Conservation (phyloP, 305 asterid species). For the Caryopteris hybrid region DNA sequence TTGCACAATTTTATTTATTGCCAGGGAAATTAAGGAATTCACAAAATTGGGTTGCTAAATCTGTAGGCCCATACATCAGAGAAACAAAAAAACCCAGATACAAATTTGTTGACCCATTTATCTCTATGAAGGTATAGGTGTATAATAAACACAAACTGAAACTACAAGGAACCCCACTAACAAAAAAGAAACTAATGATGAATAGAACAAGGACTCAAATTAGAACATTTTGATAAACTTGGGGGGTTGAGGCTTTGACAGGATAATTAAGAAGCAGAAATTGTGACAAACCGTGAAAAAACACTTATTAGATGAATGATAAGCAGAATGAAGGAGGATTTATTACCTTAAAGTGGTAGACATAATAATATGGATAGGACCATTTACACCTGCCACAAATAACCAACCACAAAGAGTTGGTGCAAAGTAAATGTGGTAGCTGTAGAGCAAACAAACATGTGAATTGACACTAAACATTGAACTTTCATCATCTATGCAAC, state of each 20-base stretch:
- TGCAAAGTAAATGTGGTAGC: not conserved
- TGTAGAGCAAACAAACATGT: not conserved
- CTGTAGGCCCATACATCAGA: not conserved
- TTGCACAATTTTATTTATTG: not conserved
- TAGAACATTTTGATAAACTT: not conserved
- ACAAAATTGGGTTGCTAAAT: not conserved
- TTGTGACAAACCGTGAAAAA: not conserved
- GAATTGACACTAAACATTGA: not conserved
- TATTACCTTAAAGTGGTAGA: slow-evolving; percentile 34
- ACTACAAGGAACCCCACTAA: not conserved
- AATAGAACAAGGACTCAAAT: not conserved
- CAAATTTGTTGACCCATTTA: not conserved
- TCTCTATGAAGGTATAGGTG: not conserved
- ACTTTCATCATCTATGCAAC: not conserved
- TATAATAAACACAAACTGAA: not conserved
- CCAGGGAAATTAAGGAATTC: not conserved
- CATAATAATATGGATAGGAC: slow-evolving; percentile 41
- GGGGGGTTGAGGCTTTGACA: not conserved
- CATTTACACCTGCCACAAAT: slow-evolving; percentile 40
- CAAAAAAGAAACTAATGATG: not conserved
- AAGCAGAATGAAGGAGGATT: not conserved
- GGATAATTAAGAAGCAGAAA: slow-evolving; percentile 1
- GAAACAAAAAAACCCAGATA: too few species aligned
- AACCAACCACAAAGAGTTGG: slow-evolving; percentile 28
- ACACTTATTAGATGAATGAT: not conserved